Evolutionary conservation across 768 basidiomycete genomes (phyloP).

Genomic region (Pleurotus cornucopiae): DNA sequence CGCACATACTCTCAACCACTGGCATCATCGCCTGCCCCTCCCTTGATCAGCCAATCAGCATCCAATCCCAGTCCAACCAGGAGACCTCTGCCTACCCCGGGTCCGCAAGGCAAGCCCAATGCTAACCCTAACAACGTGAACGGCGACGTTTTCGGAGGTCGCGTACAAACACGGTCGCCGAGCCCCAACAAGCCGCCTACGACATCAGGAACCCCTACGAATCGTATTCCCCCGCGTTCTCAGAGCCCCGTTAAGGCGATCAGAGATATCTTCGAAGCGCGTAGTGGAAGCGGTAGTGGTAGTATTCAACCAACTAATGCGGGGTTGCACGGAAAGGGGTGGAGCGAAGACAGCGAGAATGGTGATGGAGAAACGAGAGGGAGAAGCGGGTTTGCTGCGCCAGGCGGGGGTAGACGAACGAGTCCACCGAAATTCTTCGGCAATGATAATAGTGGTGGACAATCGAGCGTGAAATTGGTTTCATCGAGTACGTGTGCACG

Average conservation of each 20-base stretch:
- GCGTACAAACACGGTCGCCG: background rate
- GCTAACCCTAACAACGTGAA: background rate
- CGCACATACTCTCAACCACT: slow-evolving; percentile 1
- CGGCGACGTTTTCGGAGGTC: background rate
- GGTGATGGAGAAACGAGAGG: slow-evolving; percentile 5
- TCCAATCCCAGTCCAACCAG: slow-evolving; percentile 1
- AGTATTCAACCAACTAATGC: background rate
- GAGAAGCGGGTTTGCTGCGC: slow-evolving; percentile 5
- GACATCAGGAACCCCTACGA: background rate
- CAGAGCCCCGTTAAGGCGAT: slow-evolving; percentile 7
- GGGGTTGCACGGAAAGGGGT: slow-evolving; percentile 1
- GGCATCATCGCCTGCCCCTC: background rate
- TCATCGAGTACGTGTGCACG: background rate
- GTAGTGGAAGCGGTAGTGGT: background rate
- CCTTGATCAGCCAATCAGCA: background rate
- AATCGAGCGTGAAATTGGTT: background rate
- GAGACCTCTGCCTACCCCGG: slow-evolving; percentile 1
- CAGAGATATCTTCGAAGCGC: slow-evolving; percentile 1
- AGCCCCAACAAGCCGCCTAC: background rate
- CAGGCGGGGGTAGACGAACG: slow-evolving; percentile 14
- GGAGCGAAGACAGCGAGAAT: slow-evolving; percentile 6
- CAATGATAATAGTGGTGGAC: background rate
- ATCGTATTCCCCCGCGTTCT: background rate
- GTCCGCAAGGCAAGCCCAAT: background rate
- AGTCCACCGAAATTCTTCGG: slow-evolving; percentile 20